Conservation (phyloP, 2,329 filamentous ascomycete genomes). For the Coleophoma eucalyptorum region DNA sequence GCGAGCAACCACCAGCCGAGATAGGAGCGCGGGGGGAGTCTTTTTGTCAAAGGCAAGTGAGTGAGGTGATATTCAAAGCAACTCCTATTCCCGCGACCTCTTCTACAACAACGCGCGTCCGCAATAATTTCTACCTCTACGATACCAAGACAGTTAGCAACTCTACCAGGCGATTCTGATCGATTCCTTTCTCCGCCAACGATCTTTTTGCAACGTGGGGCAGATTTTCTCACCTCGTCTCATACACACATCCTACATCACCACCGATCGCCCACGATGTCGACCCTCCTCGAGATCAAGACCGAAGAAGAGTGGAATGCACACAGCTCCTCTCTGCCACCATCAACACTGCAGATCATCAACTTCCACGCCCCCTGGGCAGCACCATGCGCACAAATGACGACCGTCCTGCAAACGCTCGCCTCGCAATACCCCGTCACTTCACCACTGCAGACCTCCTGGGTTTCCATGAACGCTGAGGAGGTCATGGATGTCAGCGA, state of each 20-base stretch:
- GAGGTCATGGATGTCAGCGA: constrained; percentile 90
- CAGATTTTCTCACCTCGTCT: constrained; percentile 3
- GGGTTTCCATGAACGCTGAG: constrained; percentile 91
- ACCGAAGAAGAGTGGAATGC: constrained; percentile 70
- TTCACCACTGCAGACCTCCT: constrained; percentile 66
- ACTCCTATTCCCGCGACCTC: neutral
- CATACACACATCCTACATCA: neutral
- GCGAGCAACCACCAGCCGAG: neutral
- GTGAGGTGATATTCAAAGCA: neutral
- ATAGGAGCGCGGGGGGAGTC: neutral
- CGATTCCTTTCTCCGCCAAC: neutral
- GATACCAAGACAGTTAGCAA: neutral
- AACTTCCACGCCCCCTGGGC: constrained; percentile 98
- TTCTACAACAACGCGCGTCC: neutral
- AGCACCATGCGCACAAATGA: constrained; percentile 93
- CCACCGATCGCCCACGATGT: constrained; percentile 46
- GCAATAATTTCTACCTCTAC: neutral
- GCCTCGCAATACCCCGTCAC: constrained; percentile 78
- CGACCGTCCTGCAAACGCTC: constrained; percentile 77
- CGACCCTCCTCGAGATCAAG: constrained; percentile 72
- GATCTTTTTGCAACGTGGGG: neutral
- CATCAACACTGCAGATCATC: constrained; percentile 73
- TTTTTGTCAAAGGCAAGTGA: neutral
- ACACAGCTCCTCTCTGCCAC: constrained; percentile 60
- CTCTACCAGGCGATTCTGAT: neutral